Evolutionary conservation across 1,284 basidiomycete species (phyloP).

Genomic region (Naganishia albida): DNA sequence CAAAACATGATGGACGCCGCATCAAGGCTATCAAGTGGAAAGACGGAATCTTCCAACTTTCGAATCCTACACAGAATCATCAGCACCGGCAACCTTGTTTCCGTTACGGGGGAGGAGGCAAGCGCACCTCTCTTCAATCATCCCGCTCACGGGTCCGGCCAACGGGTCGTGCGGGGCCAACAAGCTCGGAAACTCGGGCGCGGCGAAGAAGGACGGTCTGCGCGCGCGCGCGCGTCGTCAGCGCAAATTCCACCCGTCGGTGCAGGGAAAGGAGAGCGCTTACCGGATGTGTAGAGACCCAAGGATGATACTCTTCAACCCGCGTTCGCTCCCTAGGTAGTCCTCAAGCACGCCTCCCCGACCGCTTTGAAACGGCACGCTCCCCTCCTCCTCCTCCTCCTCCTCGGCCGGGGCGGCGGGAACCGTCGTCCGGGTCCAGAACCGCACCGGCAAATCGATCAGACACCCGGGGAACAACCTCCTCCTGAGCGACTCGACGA

Average conservation of each 20-base stretch:
- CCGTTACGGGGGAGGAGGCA: too few relatives aligned
- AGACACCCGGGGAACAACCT: slow-evolving; percentile 5
- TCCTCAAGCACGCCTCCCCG: slow-evolving; percentile 15
- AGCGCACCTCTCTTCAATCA: slow-evolving; percentile 24
- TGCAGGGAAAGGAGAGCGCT: neutral
- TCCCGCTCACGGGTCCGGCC: slow-evolving; percentile 10
- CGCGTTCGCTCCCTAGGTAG: slow-evolving; percentile 18
- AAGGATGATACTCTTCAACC: slow-evolving; percentile 9
- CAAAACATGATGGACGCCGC: slow-evolving; percentile 7
- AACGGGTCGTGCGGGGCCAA: slow-evolving; percentile 2
- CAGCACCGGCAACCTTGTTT: neutral
- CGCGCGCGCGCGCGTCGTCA: neutral
- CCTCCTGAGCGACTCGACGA: neutral
- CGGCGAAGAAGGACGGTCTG: slow-evolving; percentile 12
- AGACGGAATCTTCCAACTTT: slow-evolving; percentile 22
- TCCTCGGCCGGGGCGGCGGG: neutral
- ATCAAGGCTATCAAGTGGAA: slow-evolving; percentile 21
- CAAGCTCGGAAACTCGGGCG: neutral
- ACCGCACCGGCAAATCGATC: slow-evolving; percentile 9
- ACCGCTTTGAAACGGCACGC: neutral
- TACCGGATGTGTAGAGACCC: slow-evolving; percentile 11
- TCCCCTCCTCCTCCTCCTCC: neutral
- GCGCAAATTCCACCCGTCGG: too few relatives aligned
- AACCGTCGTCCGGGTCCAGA: slow-evolving; percentile 14
- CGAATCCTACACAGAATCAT: neutral